Percentiles rank a stretch among this genome's conserved stretches.
Evolutionary conservation across 805 yeast species (phyloP).

Genomic region (Candida parachauliodes): DNA sequence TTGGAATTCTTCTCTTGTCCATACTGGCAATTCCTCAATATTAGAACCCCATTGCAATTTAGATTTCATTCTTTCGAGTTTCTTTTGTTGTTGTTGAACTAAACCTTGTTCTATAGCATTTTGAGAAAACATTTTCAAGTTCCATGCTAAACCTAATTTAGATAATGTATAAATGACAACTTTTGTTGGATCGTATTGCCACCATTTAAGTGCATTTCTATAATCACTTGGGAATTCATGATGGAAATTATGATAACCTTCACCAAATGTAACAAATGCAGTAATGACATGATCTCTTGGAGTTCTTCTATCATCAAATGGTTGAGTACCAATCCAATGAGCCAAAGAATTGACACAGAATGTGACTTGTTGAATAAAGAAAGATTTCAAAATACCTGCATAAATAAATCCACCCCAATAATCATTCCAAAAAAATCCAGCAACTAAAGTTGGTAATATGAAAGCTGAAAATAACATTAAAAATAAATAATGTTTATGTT

Average conservation of each 20-base stretch:
- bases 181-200: constrained; percentile 84
- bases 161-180: constrained; percentile 54
- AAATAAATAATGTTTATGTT: constrained; percentile 71
- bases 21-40: constrained; percentile 62
- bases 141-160: constrained; percentile 65
- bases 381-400: constrained; percentile 69
- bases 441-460: constrained; percentile 56
- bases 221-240: constrained; percentile 89
- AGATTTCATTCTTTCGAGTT: constrained; percentile 59
- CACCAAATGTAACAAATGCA: constrained; percentile 82
- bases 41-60: constrained; percentile 74
- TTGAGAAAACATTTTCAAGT: constrained; percentile 72
- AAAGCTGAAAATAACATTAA: constrained; percentile 61
- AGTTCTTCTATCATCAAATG: constrained; percentile 82
- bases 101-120: constrained; percentile 81
- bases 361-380: constrained; percentile 77
- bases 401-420: constrained; percentile 72
- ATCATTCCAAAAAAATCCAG: constrained; percentile 59
- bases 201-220: constrained; percentile 85
- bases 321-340: constrained; percentile 83
- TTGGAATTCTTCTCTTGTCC: constrained; percentile 64
- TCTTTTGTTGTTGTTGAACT: constrained; percentile 80
- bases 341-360: constrained; percentile 85
- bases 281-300: constrained; percentile 81
- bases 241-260: constrained; percentile 87